Evolutionary conservation across 2,329 filamentous ascomycete species (phyloP), one percentile per base, ranked within the genome.

Genomic region (Coniosporium tulheliwenetii): DNA sequence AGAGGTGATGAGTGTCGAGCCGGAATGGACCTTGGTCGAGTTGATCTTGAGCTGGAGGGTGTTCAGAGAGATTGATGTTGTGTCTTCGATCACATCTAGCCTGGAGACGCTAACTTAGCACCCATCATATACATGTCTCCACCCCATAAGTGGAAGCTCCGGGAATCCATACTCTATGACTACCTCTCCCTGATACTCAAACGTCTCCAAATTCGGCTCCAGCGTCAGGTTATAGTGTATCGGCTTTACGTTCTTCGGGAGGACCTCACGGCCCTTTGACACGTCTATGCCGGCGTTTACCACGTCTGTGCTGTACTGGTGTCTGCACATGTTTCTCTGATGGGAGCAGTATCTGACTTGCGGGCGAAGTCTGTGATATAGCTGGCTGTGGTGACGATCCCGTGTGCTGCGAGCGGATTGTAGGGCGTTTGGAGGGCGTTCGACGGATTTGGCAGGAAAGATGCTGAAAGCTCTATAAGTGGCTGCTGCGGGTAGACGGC

Each of bases 191-290:
- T 89, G 75, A 58, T 89, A 96, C 47, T 77, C 85, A 62, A 91
- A 85, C 48, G 81, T 86, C 52, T 82, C 73, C 51, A 96, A 83
- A 66, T 95, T 77, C 41, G 89, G 86, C 66, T 96, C 91, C 46
- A 96, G 71, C 1, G 84, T 91, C 51, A 96, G 65, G 60, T 93
- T 77, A 64, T 96, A 96, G 66, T 96, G 86, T 33, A 72, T 65
- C n/a, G 89, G 87, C 60, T 89, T 81, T 54, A 95, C 85, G 56
- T 95, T 93, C 63, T 79, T 78, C 40, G 89, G 91, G 52, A 96
- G 72, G 48, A 96, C 80, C 67, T 93, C 82, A 52, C 89, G 79
- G 48, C 75, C 77, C 50, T 73, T 71, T 40, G 71, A 63, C 50
- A 81, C 68, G 56, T 78, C 70, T 47, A 73, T 65, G 52, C 69